Base-by-base conservation (phyloP, 768 basidiomycete genomes). In the Pholiota molesta region DNA sequence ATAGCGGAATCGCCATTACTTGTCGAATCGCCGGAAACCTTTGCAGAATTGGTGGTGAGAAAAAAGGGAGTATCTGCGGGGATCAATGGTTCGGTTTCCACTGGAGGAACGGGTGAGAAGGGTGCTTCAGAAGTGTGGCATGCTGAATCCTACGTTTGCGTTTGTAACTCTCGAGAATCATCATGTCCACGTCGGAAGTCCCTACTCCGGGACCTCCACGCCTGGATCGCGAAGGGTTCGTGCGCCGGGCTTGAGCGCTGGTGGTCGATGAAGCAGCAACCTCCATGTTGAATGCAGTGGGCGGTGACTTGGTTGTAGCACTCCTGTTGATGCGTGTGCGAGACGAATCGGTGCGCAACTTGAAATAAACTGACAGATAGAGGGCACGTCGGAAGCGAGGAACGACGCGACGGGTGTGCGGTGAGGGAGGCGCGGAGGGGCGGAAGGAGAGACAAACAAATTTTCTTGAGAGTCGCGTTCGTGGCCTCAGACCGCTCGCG, bases 181-280 rank as follows among this genome's bases (percentile, higher is more conserved):
- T 88, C 58, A 86, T 68, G 78, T 96, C 94, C 17, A 88, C 81
- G 72, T 93, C 91, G 71, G 88, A 87, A 62, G 77, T 89, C 59
- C 94, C 92, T 55, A 92, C 85, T 37, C 91, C 92, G 29, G 90
- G 89, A 16, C 91, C 92, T 59, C 91, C 89, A 59, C 94, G 85
- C 67, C 92, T 82, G 59, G 90, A 84, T 68, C 94, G 86, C 73
- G 91, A 85, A 45, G 94, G 94, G 60, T 94, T 78, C 47, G 94
- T 88, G 73, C 94, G 88, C 76, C 83, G 86, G 64, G 77, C 72
- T 67, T 79, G 75, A 51, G 74, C 67, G 54, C 71, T 69, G 56
- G 74, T 62, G 63, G 75, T 64, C n/a, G 74, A 71, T 59, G 77
- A 74, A 56, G 76, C 76, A 60, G 75, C 64, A 61, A 70, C 70